phyloP scores from a whole-genome alignment of 768 basidiomycete species.

The Trametes cingulata region DNA sequence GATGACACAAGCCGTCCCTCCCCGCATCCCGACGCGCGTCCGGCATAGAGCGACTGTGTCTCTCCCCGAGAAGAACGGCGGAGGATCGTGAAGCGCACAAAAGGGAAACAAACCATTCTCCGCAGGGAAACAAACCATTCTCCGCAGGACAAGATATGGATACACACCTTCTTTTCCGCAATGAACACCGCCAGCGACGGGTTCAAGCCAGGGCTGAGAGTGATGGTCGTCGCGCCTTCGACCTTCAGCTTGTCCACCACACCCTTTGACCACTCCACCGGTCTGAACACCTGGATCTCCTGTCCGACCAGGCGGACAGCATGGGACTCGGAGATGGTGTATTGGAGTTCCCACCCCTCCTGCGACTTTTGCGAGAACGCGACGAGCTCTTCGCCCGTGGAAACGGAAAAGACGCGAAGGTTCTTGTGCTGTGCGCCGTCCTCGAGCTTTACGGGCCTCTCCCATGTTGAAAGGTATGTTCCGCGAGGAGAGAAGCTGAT shows the following conservation, averaged over 20 bases:
- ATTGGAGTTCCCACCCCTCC: conserved; percentile 91
- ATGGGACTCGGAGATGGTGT: conserved; percentile 86
- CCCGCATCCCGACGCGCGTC: no score
- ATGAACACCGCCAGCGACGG: conserved; percentile 91
- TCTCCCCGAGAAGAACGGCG: no score
- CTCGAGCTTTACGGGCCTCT: conserved; percentile 89
- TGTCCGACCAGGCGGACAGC: conserved; percentile 77
- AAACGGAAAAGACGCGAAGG: conserved; percentile 84
- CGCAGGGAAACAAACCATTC: no score
- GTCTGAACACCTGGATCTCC: conserved; percentile 83
- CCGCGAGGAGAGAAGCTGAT: conserved; percentile 91
- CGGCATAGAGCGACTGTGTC: no score
- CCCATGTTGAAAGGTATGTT: conserved; percentile 94
- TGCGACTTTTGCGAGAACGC: conserved; percentile 88
- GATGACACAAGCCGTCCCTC: no score
- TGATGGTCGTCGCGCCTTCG: conserved; percentile 77
- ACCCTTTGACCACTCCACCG: conserved; percentile 78
- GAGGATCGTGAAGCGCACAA: no score
- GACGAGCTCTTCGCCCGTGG: conserved; percentile 83
- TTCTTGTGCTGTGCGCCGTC: conserved; percentile 94
- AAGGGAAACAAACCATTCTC: no score
- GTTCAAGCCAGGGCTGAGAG: conserved; percentile 82
- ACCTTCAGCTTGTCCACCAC: conserved; percentile 80
- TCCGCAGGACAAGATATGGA: background rate
- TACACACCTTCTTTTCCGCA: conserved; percentile 84